These are phyloP conservation scores for Nidula niveotomentosa DNA, from an alignment of 1,284 basidiomycete genomes.

Conservation along the genomic window DNA sequence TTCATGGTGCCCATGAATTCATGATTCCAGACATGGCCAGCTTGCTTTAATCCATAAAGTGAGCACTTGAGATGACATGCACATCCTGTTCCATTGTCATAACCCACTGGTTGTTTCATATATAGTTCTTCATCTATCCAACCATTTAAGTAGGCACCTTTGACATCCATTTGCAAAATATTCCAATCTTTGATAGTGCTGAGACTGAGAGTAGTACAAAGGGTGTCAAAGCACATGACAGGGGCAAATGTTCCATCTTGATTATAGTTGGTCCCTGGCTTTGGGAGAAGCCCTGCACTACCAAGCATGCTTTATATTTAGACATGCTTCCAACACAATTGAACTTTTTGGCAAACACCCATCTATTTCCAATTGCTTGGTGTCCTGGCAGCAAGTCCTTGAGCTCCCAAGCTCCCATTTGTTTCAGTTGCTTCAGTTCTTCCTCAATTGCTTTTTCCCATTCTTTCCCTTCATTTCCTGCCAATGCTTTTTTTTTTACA, in stretches of 20 bases:
- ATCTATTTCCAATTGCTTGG: constrained; percentile 13
- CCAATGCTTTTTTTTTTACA: no score
- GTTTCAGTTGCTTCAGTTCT: no score
- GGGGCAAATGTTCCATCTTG: not conserved
- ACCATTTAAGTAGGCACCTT: not conserved
- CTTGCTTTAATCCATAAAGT: no score
- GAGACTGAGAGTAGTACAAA: not conserved
- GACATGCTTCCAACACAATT: constrained; percentile 12
- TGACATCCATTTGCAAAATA: not conserved
- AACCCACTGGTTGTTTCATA: no score
- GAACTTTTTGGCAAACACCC: constrained; percentile 18
- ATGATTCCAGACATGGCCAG: no score
- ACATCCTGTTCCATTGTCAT: no score
- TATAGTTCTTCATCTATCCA: not conserved
- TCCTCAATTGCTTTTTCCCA: no score
- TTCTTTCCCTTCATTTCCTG: no score
- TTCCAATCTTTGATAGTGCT: not conserved
- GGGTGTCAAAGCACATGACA: not conserved
- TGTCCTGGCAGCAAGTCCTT: constrained; percentile 13
- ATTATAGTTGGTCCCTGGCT: not conserved
- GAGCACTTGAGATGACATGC: no score
- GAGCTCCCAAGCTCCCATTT: no score
- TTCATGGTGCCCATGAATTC: no score
- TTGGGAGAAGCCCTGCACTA: constrained; percentile 7
- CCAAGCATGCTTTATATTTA: constrained; percentile 19